These are phyloP conservation scores for Austroboletus festivus DNA, from an alignment of 768 basidiomycete species.

Conservation along the genomic window DNA sequence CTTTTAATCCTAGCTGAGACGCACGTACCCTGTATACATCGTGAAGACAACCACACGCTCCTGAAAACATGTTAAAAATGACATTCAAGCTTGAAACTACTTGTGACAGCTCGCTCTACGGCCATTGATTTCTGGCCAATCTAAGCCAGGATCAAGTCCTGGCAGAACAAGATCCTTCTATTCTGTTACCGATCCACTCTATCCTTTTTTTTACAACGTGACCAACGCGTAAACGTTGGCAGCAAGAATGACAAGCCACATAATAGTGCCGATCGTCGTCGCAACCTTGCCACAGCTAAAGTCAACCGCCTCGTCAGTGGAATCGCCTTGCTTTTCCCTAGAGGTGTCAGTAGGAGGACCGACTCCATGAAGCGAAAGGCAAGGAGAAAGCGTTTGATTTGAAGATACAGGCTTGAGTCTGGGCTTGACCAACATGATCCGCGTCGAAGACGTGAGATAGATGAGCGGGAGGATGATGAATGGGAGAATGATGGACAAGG, in stretches of 20 bases:
- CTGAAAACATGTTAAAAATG: no score
- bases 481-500: slow-evolving; percentile 78
- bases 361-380: not conserved
- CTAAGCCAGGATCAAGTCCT: no score
- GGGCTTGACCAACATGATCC: slow-evolving; percentile 63
- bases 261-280: slow-evolving; percentile 47
- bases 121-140: no score
- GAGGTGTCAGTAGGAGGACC: not conserved
- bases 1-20: no score
- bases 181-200: no score
- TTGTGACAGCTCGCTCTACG: no score
- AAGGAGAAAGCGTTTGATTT: not conserved
- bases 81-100: no score
- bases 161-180: no score
- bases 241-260: slow-evolving; percentile 63
- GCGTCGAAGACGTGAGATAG: slow-evolving; percentile 62
- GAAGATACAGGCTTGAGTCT: not conserved
- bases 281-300: slow-evolving; percentile 59
- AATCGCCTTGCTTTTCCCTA: slow-evolving; percentile 1
- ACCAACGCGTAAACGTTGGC: slow-evolving; percentile 80
- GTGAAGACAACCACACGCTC: no score
- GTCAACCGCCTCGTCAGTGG: slow-evolving; percentile 46
- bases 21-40: no score
- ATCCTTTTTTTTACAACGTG: slow-evolving; percentile 39
- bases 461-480: slow-evolving; percentile 83